Conservation (phyloP, 2,329 filamentous ascomycete species). For the Fusarium sp. region DNA sequence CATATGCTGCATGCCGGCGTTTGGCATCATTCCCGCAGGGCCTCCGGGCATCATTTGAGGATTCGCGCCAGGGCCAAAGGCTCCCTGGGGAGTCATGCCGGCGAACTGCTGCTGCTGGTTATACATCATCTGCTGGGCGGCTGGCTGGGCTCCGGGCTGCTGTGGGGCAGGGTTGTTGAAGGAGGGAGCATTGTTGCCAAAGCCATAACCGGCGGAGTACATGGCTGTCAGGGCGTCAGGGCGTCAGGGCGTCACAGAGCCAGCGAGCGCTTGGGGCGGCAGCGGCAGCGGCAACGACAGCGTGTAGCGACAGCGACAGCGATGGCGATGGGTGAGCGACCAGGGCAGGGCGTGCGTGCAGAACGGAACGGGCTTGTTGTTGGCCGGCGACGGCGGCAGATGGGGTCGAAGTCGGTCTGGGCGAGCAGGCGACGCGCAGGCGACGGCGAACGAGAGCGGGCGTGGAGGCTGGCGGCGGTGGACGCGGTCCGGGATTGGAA, state of each 20-base stretch:
- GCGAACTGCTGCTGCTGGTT: conserved; percentile 70
- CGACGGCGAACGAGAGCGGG: conserved; percentile 27
- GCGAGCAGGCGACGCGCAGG: conserved; percentile 40
- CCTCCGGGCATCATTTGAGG: conserved; percentile 70
- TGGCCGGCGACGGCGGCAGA: conserved; percentile 32
- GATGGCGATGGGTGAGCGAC: too few species aligned
- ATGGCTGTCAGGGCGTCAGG: conserved; percentile 53
- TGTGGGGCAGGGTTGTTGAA: conserved; percentile 64
- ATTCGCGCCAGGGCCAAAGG: conserved; percentile 67
- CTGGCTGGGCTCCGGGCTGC: conserved; percentile 58
- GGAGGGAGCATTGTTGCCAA: conserved; percentile 67
- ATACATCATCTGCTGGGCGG: conserved; percentile 71
- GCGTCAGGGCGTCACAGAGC: conserved; percentile 26
- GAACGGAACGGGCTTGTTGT: conserved; percentile 37
- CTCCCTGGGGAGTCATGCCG: conserved; percentile 66
- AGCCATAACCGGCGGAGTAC: conserved; percentile 71
- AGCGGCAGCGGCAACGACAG: conserved; percentile 39
- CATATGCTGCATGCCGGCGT: conserved; percentile 72
- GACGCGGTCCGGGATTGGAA: conserved; percentile 50
- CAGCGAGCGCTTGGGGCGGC: conserved; percentile 39
- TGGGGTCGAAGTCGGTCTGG: conserved; percentile 27
- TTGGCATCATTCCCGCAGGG: conserved; percentile 76
- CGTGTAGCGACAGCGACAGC: conserved; percentile 17
- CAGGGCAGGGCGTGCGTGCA: conserved; percentile 24
- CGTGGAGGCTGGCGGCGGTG: conserved; percentile 41